A percentile compares a stretch with the other conserved stretches of the same genome.
These are phyloP conservation scores for Populus hybrid DNA, from an alignment of 441 rosid genomes.

Conservation along the genomic window DNA sequence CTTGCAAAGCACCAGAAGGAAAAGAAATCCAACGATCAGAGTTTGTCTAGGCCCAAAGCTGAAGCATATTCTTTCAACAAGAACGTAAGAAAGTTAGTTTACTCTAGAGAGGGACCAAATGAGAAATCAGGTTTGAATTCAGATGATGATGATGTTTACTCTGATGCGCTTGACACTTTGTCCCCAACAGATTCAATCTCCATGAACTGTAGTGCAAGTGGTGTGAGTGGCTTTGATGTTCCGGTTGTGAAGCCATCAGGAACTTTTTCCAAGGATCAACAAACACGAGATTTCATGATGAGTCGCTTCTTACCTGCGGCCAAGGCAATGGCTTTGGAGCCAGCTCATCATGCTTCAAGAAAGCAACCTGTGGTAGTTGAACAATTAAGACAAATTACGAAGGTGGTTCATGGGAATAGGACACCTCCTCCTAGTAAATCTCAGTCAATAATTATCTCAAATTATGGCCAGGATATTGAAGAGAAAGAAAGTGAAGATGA, in stretches of 20 bases:
- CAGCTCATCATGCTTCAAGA: conserved; percentile 58
- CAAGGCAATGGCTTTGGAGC: conserved; percentile 78
- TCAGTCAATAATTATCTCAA: conserved; percentile 21
- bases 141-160: conserved; percentile 41
- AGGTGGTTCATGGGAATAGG: conserved; percentile 30
- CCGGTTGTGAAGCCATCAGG: conserved; percentile 39
- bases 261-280: conserved; percentile 47
- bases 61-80: conserved; percentile 15
- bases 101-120: conserved; percentile 21
- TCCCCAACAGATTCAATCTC: conserved; percentile 53
- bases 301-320: conserved; percentile 98
- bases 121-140: conserved; percentile 21
- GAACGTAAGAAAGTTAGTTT: conserved; percentile 20
- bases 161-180: conserved; percentile 61
- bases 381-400: conserved; percentile 39
- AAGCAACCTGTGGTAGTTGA: conserved; percentile 49
- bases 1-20: conserved; percentile 16
- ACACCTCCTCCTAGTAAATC: conserved; percentile 30
- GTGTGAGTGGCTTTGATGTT: conserved; percentile 51
- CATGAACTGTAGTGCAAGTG: conserved; percentile 61
- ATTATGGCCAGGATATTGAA: conserved; percentile 31
- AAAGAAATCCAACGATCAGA: conserved; percentile 26
- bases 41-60: conserved; percentile 7
- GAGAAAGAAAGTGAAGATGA: conserved; percentile 51
- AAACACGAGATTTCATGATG: conserved; percentile 81